These are phyloP conservation scores for Linnemannia schmuckeri DNA, from an alignment of 192 early-diverging fungal genomes.

Conservation along the genomic window DNA sequence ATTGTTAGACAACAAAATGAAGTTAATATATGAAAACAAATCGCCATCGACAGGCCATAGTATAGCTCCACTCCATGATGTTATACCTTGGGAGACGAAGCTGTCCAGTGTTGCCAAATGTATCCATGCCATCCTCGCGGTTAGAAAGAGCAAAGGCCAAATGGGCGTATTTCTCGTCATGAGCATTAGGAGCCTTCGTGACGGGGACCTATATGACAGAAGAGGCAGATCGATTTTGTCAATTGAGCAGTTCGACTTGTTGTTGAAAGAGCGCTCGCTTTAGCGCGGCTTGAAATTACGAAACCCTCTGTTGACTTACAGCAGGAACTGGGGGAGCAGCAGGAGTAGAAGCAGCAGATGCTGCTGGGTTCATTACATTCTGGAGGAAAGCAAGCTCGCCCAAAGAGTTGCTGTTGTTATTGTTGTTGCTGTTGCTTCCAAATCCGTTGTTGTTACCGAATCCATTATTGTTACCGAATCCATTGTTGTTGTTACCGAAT, in stretches of 20 bases:
- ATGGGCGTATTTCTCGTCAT: conserved; percentile 47
- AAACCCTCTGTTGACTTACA: background rate
- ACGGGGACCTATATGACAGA: background rate
- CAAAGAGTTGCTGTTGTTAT: conserved; percentile 35
- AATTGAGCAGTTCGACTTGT: background rate
- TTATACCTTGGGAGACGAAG: conserved; percentile 49
- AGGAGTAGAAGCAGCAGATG: background rate
- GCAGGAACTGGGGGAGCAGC: background rate
- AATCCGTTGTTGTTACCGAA: conserved; percentile 17
- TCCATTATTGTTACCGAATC: conserved; percentile 14
- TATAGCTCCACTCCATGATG: background rate
- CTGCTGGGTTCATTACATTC: conserved; percentile 12
- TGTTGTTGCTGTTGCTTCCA: conserved; percentile 19
- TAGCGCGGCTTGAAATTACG: background rate
- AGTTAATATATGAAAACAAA: background rate
- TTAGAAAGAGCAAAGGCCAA: conserved; percentile 44
- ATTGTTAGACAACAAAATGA: background rate
- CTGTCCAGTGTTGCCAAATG: conserved; percentile 57
- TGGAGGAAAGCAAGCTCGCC: conserved; percentile 48
- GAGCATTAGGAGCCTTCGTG: conserved; percentile 19
- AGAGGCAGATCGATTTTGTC: background rate
- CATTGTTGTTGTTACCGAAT: background rate
- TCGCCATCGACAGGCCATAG: background rate
- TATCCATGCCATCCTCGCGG: conserved; percentile 68
- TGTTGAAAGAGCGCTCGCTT: background rate